Conservation (phyloP, 495 filamentous ascomycete species). For the Aspergillus homomorphus region DNA sequence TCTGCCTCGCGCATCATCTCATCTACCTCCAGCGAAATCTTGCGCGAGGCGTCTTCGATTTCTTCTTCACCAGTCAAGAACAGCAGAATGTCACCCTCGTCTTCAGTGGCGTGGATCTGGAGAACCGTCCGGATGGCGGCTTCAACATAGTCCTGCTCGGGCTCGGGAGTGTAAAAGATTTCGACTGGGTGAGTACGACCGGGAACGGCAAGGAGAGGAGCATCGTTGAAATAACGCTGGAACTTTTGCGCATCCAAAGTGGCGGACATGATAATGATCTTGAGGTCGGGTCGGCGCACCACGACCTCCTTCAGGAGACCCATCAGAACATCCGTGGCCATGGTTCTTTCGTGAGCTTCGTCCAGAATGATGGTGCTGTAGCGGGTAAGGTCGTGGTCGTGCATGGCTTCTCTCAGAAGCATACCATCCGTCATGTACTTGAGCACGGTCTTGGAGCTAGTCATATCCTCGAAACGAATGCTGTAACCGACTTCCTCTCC, state of each 20-base stretch:
- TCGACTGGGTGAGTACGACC: constrained; percentile 96
- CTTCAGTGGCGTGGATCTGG: constrained; percentile 91
- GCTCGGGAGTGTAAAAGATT: constrained; percentile 96
- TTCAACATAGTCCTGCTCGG: constrained; percentile 95
- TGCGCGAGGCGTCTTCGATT: constrained; percentile 92
- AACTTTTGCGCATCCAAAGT: constrained; percentile 97
- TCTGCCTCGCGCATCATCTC: constrained; percentile 88
- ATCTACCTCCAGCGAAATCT: constrained; percentile 85
- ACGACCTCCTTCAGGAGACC: constrained; percentile 87
- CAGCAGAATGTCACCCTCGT: constrained; percentile 89
- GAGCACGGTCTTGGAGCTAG: constrained; percentile 81
- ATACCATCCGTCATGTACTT: constrained; percentile 99
- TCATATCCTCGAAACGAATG: constrained; percentile 98
- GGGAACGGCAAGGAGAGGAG: constrained; percentile 89
- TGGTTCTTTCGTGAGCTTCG: constrained; percentile 93
- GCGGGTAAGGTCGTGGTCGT: constrained; percentile 82
- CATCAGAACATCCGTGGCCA: constrained; percentile 96
- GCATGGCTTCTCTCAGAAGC: constrained; percentile 96
- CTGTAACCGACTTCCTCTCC: constrained; percentile 98
- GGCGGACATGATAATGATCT: constrained; percentile 98
- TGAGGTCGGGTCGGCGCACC: constrained; percentile 73
- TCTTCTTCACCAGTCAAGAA: constrained; percentile 99
- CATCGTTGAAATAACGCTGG: constrained; percentile 94
- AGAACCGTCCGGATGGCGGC: constrained; percentile 90
- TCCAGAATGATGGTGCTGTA: constrained; percentile 99